These are phyloP conservation scores for Trapa incisa DNA, from an alignment of 345 rosid genomes.

Conservation along the genomic window DNA sequence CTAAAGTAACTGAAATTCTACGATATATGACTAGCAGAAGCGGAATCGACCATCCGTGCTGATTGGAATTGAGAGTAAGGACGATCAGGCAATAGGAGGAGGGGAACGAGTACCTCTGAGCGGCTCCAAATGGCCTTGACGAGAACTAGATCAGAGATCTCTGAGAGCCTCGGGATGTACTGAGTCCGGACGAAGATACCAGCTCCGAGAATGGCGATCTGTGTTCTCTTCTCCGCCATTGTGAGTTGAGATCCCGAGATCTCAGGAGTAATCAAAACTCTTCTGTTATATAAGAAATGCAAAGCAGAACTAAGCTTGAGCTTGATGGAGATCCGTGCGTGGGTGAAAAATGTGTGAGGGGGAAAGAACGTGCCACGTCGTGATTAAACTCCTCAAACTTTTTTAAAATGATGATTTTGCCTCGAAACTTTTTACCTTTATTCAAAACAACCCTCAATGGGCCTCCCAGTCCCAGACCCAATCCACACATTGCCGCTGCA, in stretches of 20 bases:
- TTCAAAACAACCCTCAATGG: background rate
- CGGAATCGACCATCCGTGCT: background rate
- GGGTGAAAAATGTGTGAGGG: background rate
- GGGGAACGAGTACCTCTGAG: conserved; percentile 32
- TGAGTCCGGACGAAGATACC: conserved; percentile 88
- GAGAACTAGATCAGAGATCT: conserved; percentile 63
- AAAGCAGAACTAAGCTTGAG: background rate
- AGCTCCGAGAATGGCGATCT: conserved; percentile 73
- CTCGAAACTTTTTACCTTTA: background rate
- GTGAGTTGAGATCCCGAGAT: background rate
- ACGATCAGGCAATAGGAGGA: background rate
- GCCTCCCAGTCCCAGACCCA: background rate
- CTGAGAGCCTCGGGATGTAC: conserved; percentile 72
- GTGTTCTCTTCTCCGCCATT: conserved; percentile 43
- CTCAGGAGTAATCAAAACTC: background rate
- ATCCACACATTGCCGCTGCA: no score
- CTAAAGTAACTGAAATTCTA: background rate
- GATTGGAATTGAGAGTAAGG: background rate
- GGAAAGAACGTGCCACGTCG: background rate
- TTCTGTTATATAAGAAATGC: background rate
- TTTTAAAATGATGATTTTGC: background rate
- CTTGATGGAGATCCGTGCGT: background rate
- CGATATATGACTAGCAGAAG: background rate
- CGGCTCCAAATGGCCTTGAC: conserved; percentile 87
- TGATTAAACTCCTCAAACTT: background rate